A percentile compares a stretch with the other conserved stretches of the same genome.
Conservation (phyloP, 208 protist species). For the Acanthamoeba pearcei region DNA sequence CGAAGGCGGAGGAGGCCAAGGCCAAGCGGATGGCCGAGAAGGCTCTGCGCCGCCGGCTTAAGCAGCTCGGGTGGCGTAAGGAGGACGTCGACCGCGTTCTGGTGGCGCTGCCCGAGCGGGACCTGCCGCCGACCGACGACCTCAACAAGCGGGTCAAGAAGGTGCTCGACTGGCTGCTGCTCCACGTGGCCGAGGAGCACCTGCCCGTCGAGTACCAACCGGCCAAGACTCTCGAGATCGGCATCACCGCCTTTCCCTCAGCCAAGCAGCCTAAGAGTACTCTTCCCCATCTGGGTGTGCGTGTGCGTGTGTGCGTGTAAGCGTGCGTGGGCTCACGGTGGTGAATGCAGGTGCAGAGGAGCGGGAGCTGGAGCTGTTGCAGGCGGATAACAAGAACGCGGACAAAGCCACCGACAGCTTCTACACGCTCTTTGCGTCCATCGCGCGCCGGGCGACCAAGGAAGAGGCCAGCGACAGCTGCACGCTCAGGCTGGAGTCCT, state of each 20-base stretch:
- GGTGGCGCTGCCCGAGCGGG: slow-evolving; percentile 1
- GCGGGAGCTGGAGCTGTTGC: not conserved
- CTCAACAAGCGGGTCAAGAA: slow-evolving; percentile 30
- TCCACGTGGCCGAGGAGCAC: slow-evolving; percentile 75
- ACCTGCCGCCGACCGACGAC: not conserved
- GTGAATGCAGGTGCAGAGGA: not conserved
- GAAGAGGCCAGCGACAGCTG: not conserved
- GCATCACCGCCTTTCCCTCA: slow-evolving; percentile 48
- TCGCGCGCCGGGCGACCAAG: not conserved
- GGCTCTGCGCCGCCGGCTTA: not conserved
- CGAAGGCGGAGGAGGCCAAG: slow-evolving; percentile 18
- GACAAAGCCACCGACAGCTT: not conserved
- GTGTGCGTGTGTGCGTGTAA: not conserved
- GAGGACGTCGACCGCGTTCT: slow-evolving; percentile 64
- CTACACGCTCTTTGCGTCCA: not conserved
- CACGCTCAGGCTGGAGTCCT: not conserved
- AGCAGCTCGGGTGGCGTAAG: slow-evolving; percentile 22
- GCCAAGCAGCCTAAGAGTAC: slow-evolving; percentile 35
- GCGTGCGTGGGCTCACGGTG: not conserved
- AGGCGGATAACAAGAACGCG: not conserved
- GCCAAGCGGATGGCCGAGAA: not conserved
- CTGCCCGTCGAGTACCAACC: slow-evolving; percentile 72
- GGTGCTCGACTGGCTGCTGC: slow-evolving; percentile 71
- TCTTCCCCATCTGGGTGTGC: no score
- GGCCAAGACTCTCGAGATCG: slow-evolving; percentile 72